phyloP scores from a whole-genome alignment of 805 yeast genomes.

The Nakazawaea laoshanensis region DNA sequence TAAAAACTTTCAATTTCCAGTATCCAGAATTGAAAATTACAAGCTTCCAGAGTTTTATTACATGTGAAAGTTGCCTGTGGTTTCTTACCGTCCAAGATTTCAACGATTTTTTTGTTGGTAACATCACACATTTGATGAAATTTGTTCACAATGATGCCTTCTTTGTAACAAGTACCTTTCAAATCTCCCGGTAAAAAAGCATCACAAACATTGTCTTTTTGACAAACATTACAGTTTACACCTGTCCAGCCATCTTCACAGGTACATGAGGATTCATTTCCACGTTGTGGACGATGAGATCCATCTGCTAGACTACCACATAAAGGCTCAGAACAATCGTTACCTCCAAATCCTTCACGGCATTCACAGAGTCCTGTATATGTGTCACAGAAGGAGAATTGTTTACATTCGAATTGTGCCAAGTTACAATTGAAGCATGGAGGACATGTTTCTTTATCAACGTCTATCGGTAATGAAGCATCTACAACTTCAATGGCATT shows the following conservation, averaged over 20 bases:
- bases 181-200: constrained; percentile 78
- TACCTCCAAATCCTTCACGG: constrained; percentile 87
- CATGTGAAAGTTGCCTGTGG: constrained; percentile 95
- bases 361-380: constrained; percentile 91
- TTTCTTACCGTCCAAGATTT: constrained; percentile 66
- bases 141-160: constrained; percentile 74
- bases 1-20: constrained; percentile 83
- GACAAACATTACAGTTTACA: constrained; percentile 87
- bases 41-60: constrained; percentile 50
- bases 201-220: constrained; percentile 67
- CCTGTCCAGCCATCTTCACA: constrained; percentile 91
- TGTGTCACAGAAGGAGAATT: constrained; percentile 81
- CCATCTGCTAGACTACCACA: constrained; percentile 79
- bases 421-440: constrained; percentile 94
- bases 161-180: constrained; percentile 80
- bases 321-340: constrained; percentile 79
- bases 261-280: constrained; percentile 41
- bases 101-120: constrained; percentile 78
- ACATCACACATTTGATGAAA: constrained; percentile 92
- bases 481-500: too few relatives aligned
- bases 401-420: constrained; percentile 85
- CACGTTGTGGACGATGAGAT: constrained; percentile 55
- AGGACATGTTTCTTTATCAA: constrained; percentile 50
- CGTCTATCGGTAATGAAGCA: too few relatives aligned
- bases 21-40: constrained; percentile 96